Percentiles rank a stretch among this genome's conserved stretches.
These are phyloP conservation scores for Fusarium keratoplasticum DNA, from an alignment of 2,329 filamentous ascomycete genomes.

Conservation along the genomic window DNA sequence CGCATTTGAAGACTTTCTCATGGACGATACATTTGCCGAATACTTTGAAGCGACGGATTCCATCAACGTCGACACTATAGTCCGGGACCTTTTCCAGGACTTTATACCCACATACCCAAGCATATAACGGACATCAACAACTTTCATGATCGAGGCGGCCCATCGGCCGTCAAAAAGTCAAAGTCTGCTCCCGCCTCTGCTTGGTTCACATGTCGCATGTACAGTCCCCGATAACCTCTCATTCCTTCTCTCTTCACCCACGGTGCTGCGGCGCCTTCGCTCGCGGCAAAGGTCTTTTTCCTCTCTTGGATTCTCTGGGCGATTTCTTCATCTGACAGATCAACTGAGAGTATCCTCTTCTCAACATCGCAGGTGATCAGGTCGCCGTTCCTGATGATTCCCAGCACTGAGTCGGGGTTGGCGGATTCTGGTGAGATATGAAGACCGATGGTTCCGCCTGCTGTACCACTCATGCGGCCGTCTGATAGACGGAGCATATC, in stretches of 20 bases:
- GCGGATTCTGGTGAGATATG: slow-evolving; percentile 90
- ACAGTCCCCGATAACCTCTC: slow-evolving; percentile 70
- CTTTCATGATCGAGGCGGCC: slow-evolving; percentile 29
- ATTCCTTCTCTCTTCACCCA: slow-evolving; percentile 53
- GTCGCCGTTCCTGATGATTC: slow-evolving; percentile 81
- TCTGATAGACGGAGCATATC: slow-evolving; percentile 91
- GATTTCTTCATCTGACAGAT: slow-evolving; percentile 79
- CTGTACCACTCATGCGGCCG: slow-evolving; percentile 87
- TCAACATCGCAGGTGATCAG: slow-evolving; percentile 81
- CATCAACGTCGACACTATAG: slow-evolving; percentile 48
- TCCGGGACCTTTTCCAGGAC: slow-evolving; percentile 51
- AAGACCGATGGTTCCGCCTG: slow-evolving; percentile 89
- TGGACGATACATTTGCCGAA: slow-evolving; percentile 43
- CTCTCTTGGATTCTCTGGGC: slow-evolving; percentile 69
- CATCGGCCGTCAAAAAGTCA: slow-evolving; percentile 67
- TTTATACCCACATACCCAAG: slow-evolving; percentile 48
- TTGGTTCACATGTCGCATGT: slow-evolving; percentile 69
- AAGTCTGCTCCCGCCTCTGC: slow-evolving; percentile 71
- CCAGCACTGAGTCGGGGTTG: slow-evolving; percentile 79
- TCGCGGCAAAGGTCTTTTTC: slow-evolving; percentile 55
- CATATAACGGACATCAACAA: not conserved
- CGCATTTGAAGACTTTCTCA: slow-evolving; percentile 41
- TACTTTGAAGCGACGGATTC: slow-evolving; percentile 45
- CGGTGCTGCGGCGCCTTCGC: slow-evolving; percentile 41
- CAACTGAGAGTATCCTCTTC: slow-evolving; percentile 67